Conservation (phyloP, 2,329 filamentous ascomycete genomes). For the Neofusicoccum parvum region DNA sequence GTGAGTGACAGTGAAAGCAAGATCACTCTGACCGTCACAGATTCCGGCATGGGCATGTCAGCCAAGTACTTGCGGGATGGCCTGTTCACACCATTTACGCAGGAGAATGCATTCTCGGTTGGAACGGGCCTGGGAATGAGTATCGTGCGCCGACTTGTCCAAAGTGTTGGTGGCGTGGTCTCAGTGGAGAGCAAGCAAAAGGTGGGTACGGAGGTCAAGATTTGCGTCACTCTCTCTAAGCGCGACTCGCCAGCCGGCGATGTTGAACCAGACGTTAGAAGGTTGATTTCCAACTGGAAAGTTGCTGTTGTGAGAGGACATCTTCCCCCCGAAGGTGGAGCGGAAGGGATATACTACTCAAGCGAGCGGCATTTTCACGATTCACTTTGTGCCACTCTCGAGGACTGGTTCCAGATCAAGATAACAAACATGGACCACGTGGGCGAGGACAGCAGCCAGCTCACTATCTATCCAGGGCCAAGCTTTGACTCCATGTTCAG, state of each 20-base stretch:
- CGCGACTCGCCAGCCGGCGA: neutral
- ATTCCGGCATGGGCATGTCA: slow-evolving; percentile 44
- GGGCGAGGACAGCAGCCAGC: neutral
- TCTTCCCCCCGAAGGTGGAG: neutral
- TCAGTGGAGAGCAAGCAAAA: slow-evolving; percentile 38
- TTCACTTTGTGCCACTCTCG: neutral
- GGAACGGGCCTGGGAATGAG: slow-evolving; percentile 42
- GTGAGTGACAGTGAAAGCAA: neutral
- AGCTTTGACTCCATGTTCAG: neutral
- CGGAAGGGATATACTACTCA: too few relatives aligned
- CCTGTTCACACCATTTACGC: slow-evolving; percentile 42
- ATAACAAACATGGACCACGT: neutral
- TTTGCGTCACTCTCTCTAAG: neutral
- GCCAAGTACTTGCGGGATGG: slow-evolving; percentile 39
- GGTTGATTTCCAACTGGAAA: too few relatives aligned
- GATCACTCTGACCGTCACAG: slow-evolving; percentile 34
- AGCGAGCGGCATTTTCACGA: neutral
- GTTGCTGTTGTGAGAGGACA: neutral
- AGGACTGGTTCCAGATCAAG: neutral
- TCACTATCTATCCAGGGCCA: neutral
- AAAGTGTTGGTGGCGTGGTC: slow-evolving; percentile 39
- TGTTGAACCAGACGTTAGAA: neutral
- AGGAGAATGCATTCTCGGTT: slow-evolving; percentile 40
- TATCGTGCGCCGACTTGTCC: slow-evolving; percentile 42
- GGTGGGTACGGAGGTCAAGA: slow-evolving; percentile 29